phyloP scores from a whole-genome alignment of 2,329 filamentous ascomycete genomes.

The Cordyceps pruinosa region DNA sequence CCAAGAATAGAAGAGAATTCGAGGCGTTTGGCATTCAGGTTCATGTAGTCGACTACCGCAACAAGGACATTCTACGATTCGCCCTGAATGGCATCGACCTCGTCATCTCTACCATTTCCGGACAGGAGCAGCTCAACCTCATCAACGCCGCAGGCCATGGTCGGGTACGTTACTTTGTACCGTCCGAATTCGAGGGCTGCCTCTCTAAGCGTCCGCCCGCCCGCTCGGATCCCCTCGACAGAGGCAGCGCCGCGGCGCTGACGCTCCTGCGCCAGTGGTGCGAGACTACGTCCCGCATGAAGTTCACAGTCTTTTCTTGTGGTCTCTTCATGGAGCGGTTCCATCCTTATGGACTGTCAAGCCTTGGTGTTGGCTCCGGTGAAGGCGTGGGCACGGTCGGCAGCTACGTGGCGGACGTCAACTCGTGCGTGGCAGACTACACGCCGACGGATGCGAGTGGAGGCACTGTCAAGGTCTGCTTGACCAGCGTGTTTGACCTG shows the following conservation, averaged over 20 bases:
- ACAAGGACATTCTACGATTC: slow-evolving; percentile 52
- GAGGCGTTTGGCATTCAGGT: slow-evolving; percentile 56
- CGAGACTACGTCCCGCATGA: slow-evolving; percentile 42
- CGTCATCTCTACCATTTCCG: slow-evolving; percentile 67
- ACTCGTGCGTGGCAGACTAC: slow-evolving; percentile 50
- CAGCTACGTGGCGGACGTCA: slow-evolving; percentile 59
- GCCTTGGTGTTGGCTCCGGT: slow-evolving; percentile 48
- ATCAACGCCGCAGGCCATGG: slow-evolving; percentile 63
- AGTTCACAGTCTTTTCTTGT: slow-evolving; percentile 65
- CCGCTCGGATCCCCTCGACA: slow-evolving; percentile 52
- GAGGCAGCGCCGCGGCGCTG: slow-evolving; percentile 50
- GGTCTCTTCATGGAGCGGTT: slow-evolving; percentile 73
- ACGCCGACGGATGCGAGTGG: slow-evolving; percentile 47
- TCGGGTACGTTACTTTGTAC: slow-evolving; percentile 62
- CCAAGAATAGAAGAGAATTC: slow-evolving; percentile 48
- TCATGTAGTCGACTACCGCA: slow-evolving; percentile 59
- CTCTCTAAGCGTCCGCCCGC: slow-evolving; percentile 43
- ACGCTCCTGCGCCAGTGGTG: slow-evolving; percentile 48
- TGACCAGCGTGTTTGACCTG: slow-evolving; percentile 65
- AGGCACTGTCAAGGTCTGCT: slow-evolving; percentile 48
- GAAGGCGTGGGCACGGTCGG: slow-evolving; percentile 49
- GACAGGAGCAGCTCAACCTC: slow-evolving; percentile 58
- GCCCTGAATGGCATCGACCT: slow-evolving; percentile 66
- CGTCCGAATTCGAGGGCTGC: slow-evolving; percentile 67
- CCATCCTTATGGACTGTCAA: slow-evolving; percentile 54